Evolutionary conservation across 179 eudicot species (phyloP).

Genomic region (Silene noctiflora): DNA sequence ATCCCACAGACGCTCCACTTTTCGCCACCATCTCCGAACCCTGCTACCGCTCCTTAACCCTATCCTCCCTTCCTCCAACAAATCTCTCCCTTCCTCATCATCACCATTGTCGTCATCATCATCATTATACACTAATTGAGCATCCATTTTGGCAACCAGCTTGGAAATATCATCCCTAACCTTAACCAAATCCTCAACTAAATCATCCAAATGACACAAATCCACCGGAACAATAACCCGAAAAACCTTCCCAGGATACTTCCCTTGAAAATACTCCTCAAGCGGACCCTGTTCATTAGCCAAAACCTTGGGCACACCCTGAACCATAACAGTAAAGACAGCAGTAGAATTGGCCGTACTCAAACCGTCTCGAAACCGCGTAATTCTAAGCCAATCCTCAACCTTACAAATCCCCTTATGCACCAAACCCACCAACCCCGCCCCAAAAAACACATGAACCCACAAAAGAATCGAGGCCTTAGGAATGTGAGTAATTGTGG

Average conservation of each 20-base stretch:
- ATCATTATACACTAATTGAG: conserved; percentile 35
- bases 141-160: conserved; percentile 62
- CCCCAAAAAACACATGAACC: conserved; percentile 61
- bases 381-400: conserved; percentile 57
- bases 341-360: conserved; percentile 57
- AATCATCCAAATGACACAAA: conserved; percentile 81
- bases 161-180: conserved; percentile 70
- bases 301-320: conserved; percentile 66
- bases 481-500: conserved; percentile 59
- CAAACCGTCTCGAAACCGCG: conserved; percentile 74
- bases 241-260: conserved; percentile 77
- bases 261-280: conserved; percentile 66
- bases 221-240: conserved; percentile 84
- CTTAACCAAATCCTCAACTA: conserved; percentile 65
- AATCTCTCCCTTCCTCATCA: conserved; percentile 18
- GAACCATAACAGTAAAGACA: conserved; percentile 73
- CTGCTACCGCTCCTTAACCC: not conserved
- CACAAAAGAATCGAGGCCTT: conserved; percentile 67
- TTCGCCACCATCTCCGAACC: conserved; percentile 23
- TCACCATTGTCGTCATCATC: not conserved
- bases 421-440: conserved; percentile 50
- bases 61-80: not conserved
- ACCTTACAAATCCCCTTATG: conserved; percentile 59
- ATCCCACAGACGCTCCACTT: conserved; percentile 37
- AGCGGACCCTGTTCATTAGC: conserved; percentile 60